A percentile compares a stretch with the other conserved stretches of the same genome.
phyloP scores from a whole-genome alignment of 495 filamentous ascomycete species.

The Amorphotheca resinae region DNA sequence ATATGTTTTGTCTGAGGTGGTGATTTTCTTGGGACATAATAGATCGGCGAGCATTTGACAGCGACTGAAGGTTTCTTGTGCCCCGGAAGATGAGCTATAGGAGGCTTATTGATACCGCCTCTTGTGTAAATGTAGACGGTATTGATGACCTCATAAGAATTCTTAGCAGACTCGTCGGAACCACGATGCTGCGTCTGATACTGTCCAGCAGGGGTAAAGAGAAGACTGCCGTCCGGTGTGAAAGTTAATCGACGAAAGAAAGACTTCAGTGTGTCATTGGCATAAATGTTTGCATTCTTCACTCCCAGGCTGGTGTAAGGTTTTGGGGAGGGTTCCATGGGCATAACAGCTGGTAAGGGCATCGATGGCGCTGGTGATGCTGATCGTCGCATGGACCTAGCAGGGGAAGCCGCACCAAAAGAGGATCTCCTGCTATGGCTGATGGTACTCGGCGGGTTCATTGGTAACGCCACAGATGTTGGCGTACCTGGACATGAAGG shows the following conservation, averaged over 20 bases:
- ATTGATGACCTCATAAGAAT: constrained; percentile 77
- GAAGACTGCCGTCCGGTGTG: constrained; percentile 84
- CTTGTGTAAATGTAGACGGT: constrained; percentile 98
- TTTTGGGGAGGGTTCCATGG: constrained; percentile 77
- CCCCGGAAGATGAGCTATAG: constrained; percentile 92
- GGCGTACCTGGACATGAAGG: constrained; percentile 94
- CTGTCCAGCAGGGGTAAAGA: constrained; percentile 94
- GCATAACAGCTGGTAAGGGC: constrained; percentile 93
- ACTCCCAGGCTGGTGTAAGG: constrained; percentile 51
- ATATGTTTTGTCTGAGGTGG: constrained; percentile 69
- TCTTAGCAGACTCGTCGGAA: constrained; percentile 53
- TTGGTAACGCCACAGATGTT: constrained; percentile 75
- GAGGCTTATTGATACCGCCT: constrained; percentile 92
- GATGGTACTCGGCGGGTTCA: constrained; percentile 85
- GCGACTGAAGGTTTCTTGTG: constrained; percentile 98
- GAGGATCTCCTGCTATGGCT: constrained; percentile 90
- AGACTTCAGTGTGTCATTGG: constrained; percentile 93
- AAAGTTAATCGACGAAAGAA: constrained; percentile 95
- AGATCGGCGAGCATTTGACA: constrained; percentile 83
- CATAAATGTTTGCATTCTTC: constrained; percentile 82
- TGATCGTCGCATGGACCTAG: constrained; percentile 60
- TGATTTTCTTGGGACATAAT: constrained; percentile 66
- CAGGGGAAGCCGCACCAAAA: constrained; percentile 68
- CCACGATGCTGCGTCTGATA: constrained; percentile 70
- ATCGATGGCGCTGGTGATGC: constrained; percentile 92